phyloP scores from a whole-genome alignment of 2,329 filamentous ascomycete genomes.

The Ophiocordyceps sinensis region DNA sequence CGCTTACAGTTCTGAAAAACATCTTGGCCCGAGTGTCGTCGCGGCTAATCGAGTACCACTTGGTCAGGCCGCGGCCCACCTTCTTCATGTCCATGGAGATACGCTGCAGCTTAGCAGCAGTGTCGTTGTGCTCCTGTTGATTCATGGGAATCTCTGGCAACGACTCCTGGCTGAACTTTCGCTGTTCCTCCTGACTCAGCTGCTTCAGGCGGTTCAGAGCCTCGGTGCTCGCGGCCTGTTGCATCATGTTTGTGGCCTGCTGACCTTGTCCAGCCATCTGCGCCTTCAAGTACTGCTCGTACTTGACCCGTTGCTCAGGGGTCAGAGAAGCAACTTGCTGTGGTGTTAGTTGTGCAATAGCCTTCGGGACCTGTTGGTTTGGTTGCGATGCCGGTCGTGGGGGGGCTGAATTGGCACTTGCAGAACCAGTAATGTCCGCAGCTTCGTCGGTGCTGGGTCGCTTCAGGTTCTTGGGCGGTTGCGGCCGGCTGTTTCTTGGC shows the following conservation, averaged over 20 bases:
- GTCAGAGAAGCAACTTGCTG: constrained; percentile 24
- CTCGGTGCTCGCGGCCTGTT: constrained; percentile 8
- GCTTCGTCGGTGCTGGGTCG: constrained; percentile 33
- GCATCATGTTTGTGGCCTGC: constrained; percentile 4
- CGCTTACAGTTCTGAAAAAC: constrained; percentile 39
- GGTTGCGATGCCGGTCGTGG: constrained; percentile 12
- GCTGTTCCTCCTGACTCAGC: constrained; percentile 26
- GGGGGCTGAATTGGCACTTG: constrained; percentile 6
- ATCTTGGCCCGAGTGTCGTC: constrained; percentile 35
- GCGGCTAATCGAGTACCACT: constrained; percentile 32
- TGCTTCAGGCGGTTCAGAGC: constrained; percentile 18
- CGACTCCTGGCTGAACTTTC: constrained; percentile 21
- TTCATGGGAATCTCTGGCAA: constrained; percentile 32
- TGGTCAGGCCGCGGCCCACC: constrained; percentile 27
- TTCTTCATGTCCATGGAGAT: constrained; percentile 27
- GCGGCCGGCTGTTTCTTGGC: constrained; percentile 10
- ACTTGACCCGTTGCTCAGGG: constrained; percentile 30
- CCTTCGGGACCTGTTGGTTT: constrained; percentile 10
- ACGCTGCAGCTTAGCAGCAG: constrained; percentile 25
- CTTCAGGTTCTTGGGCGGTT: constrained; percentile 31
- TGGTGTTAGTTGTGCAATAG: constrained; percentile 11
- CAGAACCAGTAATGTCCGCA: constrained; percentile 12
- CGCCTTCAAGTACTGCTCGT: constrained; percentile 22
- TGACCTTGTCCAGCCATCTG: constrained; percentile 12
- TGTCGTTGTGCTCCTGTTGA: constrained; percentile 27